Base-by-base conservation (phyloP, 2,329 filamentous ascomycete genomes). In the Leptographium flavum region DNA sequence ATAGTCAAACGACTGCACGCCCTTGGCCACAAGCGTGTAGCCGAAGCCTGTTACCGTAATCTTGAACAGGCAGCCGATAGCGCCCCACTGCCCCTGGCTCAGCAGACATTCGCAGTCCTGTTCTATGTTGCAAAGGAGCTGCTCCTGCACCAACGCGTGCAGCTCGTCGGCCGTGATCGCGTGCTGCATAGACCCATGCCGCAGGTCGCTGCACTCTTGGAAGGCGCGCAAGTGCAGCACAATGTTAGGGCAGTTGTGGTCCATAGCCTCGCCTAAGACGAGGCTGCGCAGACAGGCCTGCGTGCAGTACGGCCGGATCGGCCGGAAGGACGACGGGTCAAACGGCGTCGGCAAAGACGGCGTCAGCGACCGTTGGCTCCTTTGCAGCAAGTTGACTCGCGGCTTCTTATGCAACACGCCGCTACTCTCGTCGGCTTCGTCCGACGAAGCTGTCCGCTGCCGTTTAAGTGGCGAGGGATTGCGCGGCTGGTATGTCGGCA, bases 11-110 rank as follows among this genome's bases (percentile, higher is more conserved):
- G 27, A 14, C 25, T 40, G 25, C 5, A 40, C 45, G 30, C 49
- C 47, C 43, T 49, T 49, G 42, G 36, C 47, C 1, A 51, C 49
- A 43, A 51, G 33, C 33, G 49, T 51, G 32, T 51, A 51, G 11
- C 49, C 47, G 45, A 43, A 51, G 11, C 42, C 45, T 17, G 45
- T 38, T 17, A 49, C 22, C 32, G 47, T 47, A 27, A 51, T 38
- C 41, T 49, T 46, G 45, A 51, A 51, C n/a, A 51, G 38, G 25
- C 27, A 46, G 10, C 41, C 45, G 22, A 41, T 37, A 5, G 45
- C 43, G 45, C 48, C 45, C 9, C 17, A 35, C 9, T 17, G 22
- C 4, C 43, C 43, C 23, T 45, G 31, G 22, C 27, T 21, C 6
- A 42, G 31, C 10, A 45, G 25, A 15, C 43, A 45, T 5, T 36